Percentiles rank a stretch among this genome's conserved stretches.
phyloP scores from a whole-genome alignment of 2,329 filamentous ascomycete species.

The Bipolaris bicolor region DNA sequence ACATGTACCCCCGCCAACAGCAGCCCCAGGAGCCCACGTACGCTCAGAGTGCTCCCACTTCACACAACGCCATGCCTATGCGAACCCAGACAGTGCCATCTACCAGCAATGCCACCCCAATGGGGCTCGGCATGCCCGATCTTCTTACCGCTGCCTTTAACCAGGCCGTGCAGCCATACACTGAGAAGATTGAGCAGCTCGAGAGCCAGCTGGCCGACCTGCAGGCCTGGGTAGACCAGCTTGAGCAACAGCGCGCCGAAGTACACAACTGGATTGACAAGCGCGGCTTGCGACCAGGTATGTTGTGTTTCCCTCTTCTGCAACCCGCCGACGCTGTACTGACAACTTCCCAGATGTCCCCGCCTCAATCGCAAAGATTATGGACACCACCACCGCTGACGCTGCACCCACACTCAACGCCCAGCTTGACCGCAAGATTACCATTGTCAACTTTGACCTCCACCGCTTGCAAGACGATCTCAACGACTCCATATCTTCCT shows the following conservation, averaged over 20 bases:
- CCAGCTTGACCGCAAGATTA: slow-evolving; percentile 65
- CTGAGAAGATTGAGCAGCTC: slow-evolving; percentile 60
- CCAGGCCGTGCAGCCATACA: slow-evolving; percentile 58
- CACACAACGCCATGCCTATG: slow-evolving; percentile 31
- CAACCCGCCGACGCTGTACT: slow-evolving; percentile 8
- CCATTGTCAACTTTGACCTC: slow-evolving; percentile 63
- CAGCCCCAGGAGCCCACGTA: slow-evolving; percentile 49
- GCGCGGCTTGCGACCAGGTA: slow-evolving; percentile 59
- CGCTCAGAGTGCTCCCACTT: slow-evolving; percentile 27
- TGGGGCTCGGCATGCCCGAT: slow-evolving; percentile 56
- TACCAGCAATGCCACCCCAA: slow-evolving; percentile 26
- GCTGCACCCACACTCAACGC: slow-evolving; percentile 60
- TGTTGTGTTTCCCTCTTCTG: slow-evolving; percentile 26
- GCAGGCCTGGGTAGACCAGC: slow-evolving; percentile 57
- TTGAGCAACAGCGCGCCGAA: slow-evolving; percentile 59
- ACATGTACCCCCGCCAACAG: slow-evolving; percentile 55
- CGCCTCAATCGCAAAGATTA: slow-evolving; percentile 58
- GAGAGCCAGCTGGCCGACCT: slow-evolving; percentile 59
- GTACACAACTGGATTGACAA: slow-evolving; percentile 64
- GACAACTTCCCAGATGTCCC: slow-evolving; percentile 55
- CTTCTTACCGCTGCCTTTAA: slow-evolving; percentile 60
- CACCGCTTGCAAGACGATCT: slow-evolving; percentile 62
- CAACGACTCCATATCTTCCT: slow-evolving; percentile 60
- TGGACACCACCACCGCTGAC: slow-evolving; percentile 58
- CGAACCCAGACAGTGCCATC: slow-evolving; percentile 34